Evolutionary conservation across 495 filamentous ascomycete species (phyloP), one percentile per base, ranked within the genome.

Genomic region (Acidomyces sp.): DNA sequence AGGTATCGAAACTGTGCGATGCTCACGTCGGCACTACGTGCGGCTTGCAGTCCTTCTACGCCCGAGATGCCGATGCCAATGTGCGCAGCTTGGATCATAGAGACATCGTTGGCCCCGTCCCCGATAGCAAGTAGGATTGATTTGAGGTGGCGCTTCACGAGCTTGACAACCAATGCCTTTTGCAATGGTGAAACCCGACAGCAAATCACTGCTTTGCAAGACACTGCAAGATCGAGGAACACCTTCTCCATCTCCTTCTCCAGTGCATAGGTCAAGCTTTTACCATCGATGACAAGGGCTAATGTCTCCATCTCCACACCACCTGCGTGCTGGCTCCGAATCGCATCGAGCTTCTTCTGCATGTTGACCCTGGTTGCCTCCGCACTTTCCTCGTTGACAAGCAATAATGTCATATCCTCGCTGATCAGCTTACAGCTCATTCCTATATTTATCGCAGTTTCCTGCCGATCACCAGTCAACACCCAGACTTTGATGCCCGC

Each of bases 401-500:
- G 93, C 37, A 99, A 66, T 10, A 99, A 68, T 41, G 87, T 93
- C 92, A 99, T 99, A 48, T 99, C 92, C 59, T 99, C 92, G 34
- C 85, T 93, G 32, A 99, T 85, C 18, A 99, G 70, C 65, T 95
- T 96, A 62, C 92, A 99, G 54, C 85, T 93, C 92, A 99, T 99
- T 42, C 92, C 92, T 53, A 99, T 99, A 55, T 99, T 99, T 66
- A 99, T 99, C 35, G 92, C 92, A 34, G 92, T 99, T 58, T 99
- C 92, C 58, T 99, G 92, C 54, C 92, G 72, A 66, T 99, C 92
- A 53, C 92, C 92, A 27, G 92, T 99, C 58, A 99, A 62, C 16
- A 99, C 92, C 90, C 92, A 99, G 32, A 99, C 77, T 64, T 99
- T 99, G 61, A 99, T 96, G 21, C 90, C 90, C 16, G 92, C 92